A percentile compares a stretch with the other conserved stretches of the same genome.
Conservation (phyloP, 371 early-diverging fungal species). For the Scutellospora calospora region DNA sequence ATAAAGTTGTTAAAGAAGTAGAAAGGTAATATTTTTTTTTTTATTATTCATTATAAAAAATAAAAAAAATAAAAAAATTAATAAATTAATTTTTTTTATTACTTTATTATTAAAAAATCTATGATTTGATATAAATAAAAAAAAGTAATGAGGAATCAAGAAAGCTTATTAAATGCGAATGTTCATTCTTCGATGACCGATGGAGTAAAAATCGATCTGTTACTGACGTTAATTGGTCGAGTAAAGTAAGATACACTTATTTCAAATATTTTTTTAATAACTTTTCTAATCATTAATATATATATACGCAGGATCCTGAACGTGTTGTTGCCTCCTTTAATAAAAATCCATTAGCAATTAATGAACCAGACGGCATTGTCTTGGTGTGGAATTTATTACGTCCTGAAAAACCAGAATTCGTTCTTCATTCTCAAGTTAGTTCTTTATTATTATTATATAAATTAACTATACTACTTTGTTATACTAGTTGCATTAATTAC, state of each 20-base stretch:
- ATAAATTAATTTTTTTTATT: neutral
- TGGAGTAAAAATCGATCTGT: constrained; percentile 86
- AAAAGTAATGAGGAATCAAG: constrained; percentile 71
- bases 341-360: constrained; percentile 83
- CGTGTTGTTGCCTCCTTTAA: constrained; percentile 89
- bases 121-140: neutral
- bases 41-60: neutral
- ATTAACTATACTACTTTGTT: no score
- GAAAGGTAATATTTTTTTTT: constrained; percentile 58
- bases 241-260: constrained; percentile 62
- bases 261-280: neutral
- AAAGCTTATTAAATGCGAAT: constrained; percentile 74
- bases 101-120: neutral
- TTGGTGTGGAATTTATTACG: constrained; percentile 94
- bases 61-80: neutral
- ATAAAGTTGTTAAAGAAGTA: constrained; percentile 77
- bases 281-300: neutral
- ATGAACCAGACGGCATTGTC: constrained; percentile 94
- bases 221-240: constrained; percentile 93
- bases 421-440: constrained; percentile 84
- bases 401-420: constrained; percentile 91
- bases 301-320: constrained; percentile 76
- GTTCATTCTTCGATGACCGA: constrained; percentile 83
- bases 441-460: constrained; percentile 21
- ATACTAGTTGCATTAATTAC: neutral